These are phyloP conservation scores for Apophysomyces trapeziformis DNA, from an alignment of 371 early-diverging fungal genomes.

Conservation along the genomic window DNA sequence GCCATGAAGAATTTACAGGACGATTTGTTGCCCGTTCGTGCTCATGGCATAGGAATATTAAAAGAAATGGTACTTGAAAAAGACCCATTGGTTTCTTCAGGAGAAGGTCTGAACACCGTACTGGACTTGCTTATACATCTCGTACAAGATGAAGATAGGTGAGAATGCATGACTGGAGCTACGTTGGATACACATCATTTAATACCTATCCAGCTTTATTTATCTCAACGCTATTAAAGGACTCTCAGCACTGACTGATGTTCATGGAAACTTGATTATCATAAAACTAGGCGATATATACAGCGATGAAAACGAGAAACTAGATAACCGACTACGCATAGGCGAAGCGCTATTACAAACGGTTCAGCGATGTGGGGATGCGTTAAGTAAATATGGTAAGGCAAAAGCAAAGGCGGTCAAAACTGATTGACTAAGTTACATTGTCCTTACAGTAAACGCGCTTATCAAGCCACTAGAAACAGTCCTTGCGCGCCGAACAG, in stretches of 20 bases:
- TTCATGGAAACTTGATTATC: slow-evolving; percentile 73
- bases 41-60: slow-evolving; percentile 83
- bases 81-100: slow-evolving; percentile 55
- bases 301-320: slow-evolving; percentile 46
- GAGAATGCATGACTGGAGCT: slow-evolving; percentile 1
- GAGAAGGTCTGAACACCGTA: slow-evolving; percentile 62
- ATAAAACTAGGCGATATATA: slow-evolving; percentile 70
- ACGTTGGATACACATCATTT: background rate
- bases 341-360: slow-evolving; percentile 91
- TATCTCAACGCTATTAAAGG: slow-evolving; percentile 91
- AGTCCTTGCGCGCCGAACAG: slow-evolving; percentile 57
- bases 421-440: background rate
- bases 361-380: slow-evolving; percentile 78
- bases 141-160: slow-evolving; percentile 80
- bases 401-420: background rate
- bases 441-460: slow-evolving; percentile 46
- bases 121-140: slow-evolving; percentile 78
- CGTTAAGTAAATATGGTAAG: slow-evolving; percentile 75
- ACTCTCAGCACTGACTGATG: slow-evolving; percentile 79
- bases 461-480: slow-evolving; percentile 70
- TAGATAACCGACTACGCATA: slow-evolving; percentile 81
- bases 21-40: slow-evolving; percentile 84
- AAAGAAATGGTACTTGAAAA: slow-evolving; percentile 76
- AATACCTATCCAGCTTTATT: slow-evolving; percentile 63
- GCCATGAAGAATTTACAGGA: slow-evolving; percentile 82